Percentiles rank a stretch among this genome's conserved stretches.
Evolutionary conservation across 495 filamentous ascomycete species (phyloP).

Genomic region (Aspergillus avenaceus): DNA sequence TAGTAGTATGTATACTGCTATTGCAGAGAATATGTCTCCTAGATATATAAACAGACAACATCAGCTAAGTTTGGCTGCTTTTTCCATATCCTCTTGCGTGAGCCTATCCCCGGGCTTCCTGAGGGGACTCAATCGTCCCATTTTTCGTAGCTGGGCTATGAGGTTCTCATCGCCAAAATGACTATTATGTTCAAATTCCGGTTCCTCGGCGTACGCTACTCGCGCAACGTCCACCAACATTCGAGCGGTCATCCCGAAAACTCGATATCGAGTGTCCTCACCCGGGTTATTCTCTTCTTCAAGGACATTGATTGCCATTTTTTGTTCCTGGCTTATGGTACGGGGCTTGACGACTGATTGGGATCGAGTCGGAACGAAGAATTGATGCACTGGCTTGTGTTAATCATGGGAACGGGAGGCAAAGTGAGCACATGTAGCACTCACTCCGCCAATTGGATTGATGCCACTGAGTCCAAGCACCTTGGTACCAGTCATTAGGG

Average conservation of each 20-base stretch:
- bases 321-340: slow-evolving; percentile 12
- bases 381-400: slow-evolving; percentile 69
- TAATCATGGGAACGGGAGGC: slow-evolving; percentile 1
- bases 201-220: slow-evolving; percentile 73
- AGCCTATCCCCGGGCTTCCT: slow-evolving; percentile 42
- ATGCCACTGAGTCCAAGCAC: slow-evolving; percentile 58
- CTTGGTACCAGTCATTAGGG: slow-evolving; percentile 55
- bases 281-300: slow-evolving; percentile 38
- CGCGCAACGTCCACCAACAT: slow-evolving; percentile 83
- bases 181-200: slow-evolving; percentile 80
- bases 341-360: slow-evolving; percentile 57
- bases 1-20: too few species aligned
- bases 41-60: not conserved
- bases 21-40: too few species aligned
- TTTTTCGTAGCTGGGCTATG: slow-evolving; percentile 55
- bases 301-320: slow-evolving; percentile 29
- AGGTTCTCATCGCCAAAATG: slow-evolving; percentile 77
- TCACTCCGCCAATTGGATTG: slow-evolving; percentile 57
- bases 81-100: slow-evolving; percentile 54
- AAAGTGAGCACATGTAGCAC: slow-evolving; percentile 7
- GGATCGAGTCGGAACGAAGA: slow-evolving; percentile 70
- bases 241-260: slow-evolving; percentile 90
- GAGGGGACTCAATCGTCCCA: slow-evolving; percentile 58
- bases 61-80: slow-evolving; percentile 50
- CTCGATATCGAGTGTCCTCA: slow-evolving; percentile 58